These are phyloP conservation scores for Erysiphe pulchra DNA, from an alignment of 2,329 filamentous ascomycete species.

Conservation along the genomic window DNA sequence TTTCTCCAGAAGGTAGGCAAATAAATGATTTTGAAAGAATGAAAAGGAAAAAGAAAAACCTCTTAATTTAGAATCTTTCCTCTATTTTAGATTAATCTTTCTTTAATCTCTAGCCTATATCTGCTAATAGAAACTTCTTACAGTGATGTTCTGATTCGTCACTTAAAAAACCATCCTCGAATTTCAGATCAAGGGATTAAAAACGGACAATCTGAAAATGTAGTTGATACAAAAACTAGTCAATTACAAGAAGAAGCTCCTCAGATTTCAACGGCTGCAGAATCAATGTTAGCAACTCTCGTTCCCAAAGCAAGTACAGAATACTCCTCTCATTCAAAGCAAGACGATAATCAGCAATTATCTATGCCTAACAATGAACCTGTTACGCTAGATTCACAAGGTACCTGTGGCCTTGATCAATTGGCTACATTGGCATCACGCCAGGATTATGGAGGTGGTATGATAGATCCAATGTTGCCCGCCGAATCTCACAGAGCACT, in stretches of 20 bases:
- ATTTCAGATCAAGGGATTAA: conserved; percentile 5
- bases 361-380: conserved; percentile 3
- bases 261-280: not conserved
- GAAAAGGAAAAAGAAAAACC: too few relatives aligned
- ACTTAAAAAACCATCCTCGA: conserved; percentile 8
- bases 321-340: not conserved
- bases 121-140: not conserved
- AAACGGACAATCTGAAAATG: conserved; percentile 4
- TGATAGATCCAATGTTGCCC: conserved; percentile 3
- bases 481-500: too few relatives aligned
- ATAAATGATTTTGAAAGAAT: too few relatives aligned
- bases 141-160: conserved; percentile 9
- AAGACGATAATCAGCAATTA: conserved; percentile 4
- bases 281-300: conserved; percentile 1
- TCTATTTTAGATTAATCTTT: too few relatives aligned
- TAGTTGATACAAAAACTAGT: conserved; percentile 1
- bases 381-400: conserved; percentile 2
- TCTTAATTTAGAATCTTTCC: too few relatives aligned
- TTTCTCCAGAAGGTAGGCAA: too few relatives aligned
- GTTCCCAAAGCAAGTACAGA: conserved; percentile 1
- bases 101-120: conserved; percentile 1
- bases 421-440: conserved; percentile 6
- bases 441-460: conserved; percentile 5
- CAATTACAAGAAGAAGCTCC: not conserved
- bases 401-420: conserved; percentile 7